Conservation (phyloP, 495 filamentous ascomycete genomes). For the Aspergillus ellipticus region DNA sequence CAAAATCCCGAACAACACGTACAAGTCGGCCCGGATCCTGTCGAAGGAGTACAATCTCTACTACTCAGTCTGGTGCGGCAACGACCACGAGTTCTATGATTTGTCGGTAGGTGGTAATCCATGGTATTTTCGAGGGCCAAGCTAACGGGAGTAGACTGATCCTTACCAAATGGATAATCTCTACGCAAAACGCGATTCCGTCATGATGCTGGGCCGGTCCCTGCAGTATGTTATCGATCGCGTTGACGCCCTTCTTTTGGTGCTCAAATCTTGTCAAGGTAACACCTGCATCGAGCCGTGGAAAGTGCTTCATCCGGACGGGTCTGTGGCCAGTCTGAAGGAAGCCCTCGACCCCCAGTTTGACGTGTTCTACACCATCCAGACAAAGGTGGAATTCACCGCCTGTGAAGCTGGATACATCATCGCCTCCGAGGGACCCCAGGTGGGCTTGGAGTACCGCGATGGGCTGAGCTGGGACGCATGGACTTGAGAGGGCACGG, state of each 20-base stretch:
- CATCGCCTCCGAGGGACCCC: conserved; percentile 55
- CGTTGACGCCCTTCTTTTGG: conserved; percentile 58
- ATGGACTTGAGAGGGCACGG: conserved; percentile 19
- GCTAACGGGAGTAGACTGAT: conserved; percentile 41
- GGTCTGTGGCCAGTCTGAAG: conserved; percentile 2
- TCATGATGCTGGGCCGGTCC: conserved; percentile 41
- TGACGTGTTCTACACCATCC: conserved; percentile 14
- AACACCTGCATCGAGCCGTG: conserved; percentile 55
- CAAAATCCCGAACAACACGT: conserved; percentile 52
- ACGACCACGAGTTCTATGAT: conserved; percentile 64
- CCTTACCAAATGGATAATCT: conserved; percentile 60
- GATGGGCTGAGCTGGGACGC: conserved; percentile 23
- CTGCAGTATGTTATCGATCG: conserved; percentile 44
- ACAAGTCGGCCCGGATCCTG: conserved; percentile 59
- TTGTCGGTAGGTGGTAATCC: conserved; percentile 38
- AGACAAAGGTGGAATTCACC: conserved; percentile 38
- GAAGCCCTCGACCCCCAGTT: conserved; percentile 10
- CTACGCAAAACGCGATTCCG: conserved; percentile 25
- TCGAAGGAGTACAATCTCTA: conserved; percentile 53
- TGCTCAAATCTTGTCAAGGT: conserved; percentile 62
- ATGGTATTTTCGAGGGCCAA: background rate
- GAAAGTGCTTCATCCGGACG: conserved; percentile 51
- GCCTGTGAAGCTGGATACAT: conserved; percentile 57
- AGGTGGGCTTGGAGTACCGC: conserved; percentile 25
- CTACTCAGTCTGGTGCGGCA: conserved; percentile 65